A percentile compares a stretch with the other conserved stretches of the same genome.
Evolutionary conservation across 495 filamentous ascomycete genomes (phyloP).

Genomic region (Penicillium arizonense): DNA sequence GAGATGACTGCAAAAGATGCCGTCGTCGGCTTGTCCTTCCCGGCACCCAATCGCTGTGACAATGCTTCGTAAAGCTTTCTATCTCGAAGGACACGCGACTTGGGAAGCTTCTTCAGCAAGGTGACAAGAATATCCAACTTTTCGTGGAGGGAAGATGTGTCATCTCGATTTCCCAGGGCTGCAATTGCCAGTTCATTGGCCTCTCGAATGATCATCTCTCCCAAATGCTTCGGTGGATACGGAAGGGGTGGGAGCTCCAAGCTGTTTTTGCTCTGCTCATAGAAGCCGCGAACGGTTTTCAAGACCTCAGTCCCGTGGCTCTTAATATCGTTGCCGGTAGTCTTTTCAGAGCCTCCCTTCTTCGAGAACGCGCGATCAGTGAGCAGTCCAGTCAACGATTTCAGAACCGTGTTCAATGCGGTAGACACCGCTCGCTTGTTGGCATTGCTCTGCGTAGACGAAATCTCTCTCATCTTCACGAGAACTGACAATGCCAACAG

Average conservation of each 20-base stretch:
- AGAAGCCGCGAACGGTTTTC: conserved; percentile 63
- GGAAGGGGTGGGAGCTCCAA: conserved; percentile 50
- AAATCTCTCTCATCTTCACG: conserved; percentile 45
- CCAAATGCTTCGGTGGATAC: conserved; percentile 54
- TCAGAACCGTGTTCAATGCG: conserved; percentile 31
- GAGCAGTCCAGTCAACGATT: conserved; percentile 52
- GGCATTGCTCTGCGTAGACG: conserved; percentile 10
- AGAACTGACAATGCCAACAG: conserved; percentile 67
- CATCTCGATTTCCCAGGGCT: conserved; percentile 26
- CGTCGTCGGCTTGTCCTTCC: conserved; percentile 26
- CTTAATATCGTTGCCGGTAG: conserved; percentile 17
- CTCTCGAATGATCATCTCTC: conserved; percentile 62
- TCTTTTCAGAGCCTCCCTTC: conserved; percentile 30
- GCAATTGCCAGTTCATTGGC: conserved; percentile 52
- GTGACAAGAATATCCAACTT: conserved; percentile 51
- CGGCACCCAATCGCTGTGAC: conserved; percentile 28
- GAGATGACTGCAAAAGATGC: conserved; percentile 45
- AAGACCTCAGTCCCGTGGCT: conserved; percentile 46
- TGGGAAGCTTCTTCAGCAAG: conserved; percentile 57
- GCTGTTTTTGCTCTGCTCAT: conserved; percentile 47
- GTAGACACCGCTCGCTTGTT: conserved; percentile 25
- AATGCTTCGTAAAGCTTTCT: conserved; percentile 56
- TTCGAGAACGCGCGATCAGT: conserved; percentile 67
- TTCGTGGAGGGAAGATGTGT: conserved; percentile 33
- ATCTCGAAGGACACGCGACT: conserved; percentile 50